These are phyloP conservation scores for Parachlorella kessleri DNA, from an alignment of 139 green algal genomes.

Conservation along the genomic window DNA sequence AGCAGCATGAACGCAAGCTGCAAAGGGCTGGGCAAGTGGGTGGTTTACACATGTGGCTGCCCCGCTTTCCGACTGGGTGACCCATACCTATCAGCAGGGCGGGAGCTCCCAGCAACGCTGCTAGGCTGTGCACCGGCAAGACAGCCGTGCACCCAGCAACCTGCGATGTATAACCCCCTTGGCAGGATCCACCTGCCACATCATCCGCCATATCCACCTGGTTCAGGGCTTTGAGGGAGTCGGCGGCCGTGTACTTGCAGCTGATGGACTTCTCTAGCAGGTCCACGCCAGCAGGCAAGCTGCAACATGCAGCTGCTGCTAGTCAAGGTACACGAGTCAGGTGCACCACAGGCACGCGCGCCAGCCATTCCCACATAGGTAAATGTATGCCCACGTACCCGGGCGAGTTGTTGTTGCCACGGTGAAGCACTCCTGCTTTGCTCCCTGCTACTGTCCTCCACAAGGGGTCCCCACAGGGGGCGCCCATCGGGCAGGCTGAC, in stretches of 20 bases:
- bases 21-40: neutral
- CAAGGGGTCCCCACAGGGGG: too few relatives aligned
- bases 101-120: too few relatives aligned
- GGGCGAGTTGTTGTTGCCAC: neutral
- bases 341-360: too few relatives aligned
- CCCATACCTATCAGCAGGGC: too few relatives aligned
- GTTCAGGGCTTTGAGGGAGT: slow-evolving; percentile 59
- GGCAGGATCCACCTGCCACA: too few relatives aligned
- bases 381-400: neutral
- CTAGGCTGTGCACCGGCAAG: too few relatives aligned
- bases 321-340: neutral
- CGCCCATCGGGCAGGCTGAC: too few relatives aligned
- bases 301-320: neutral
- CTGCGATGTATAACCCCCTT: too few relatives aligned
- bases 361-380: neutral
- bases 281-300: slow-evolving; percentile 29
- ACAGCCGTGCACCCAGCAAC: too few relatives aligned
- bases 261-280: slow-evolving; percentile 58
- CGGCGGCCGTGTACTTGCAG: slow-evolving; percentile 69
- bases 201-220: too few relatives aligned
- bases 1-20: neutral
- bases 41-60: neutral
- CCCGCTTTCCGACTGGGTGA: too few relatives aligned
- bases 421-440: neutral
- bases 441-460: neutral